A percentile compares a stretch with the other conserved stretches of the same genome.
phyloP scores from a whole-genome alignment of 1,284 basidiomycete species.

The Rhodotorula sp. region DNA sequence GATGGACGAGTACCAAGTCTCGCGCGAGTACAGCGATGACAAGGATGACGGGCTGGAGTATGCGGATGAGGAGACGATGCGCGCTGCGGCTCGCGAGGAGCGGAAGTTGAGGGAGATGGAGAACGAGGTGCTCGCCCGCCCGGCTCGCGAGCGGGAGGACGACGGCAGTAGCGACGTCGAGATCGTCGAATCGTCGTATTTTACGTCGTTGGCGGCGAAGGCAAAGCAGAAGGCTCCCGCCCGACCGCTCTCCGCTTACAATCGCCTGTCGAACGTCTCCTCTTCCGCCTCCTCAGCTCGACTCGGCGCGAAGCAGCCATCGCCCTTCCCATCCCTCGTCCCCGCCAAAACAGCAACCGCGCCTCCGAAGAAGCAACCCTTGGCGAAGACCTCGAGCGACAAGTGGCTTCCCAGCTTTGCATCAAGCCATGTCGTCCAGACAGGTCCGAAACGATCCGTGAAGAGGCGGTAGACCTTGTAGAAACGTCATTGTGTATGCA shows the following conservation, averaged over 20 bases:
- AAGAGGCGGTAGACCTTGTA: not conserved
- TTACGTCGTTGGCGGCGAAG: not conserved
- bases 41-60: constrained; percentile 3
- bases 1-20: constrained; percentile 2
- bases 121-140: not conserved
- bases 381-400: not conserved
- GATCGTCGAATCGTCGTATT: constrained; percentile 2
- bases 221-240: not conserved
- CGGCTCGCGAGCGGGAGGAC: not conserved
- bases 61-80: not conserved
- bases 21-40: not conserved
- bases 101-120: no score
- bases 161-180: constrained; percentile 12
- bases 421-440: not conserved
- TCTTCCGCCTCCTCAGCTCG: not conserved
- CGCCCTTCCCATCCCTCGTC: not conserved
- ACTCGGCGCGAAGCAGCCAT: not conserved
- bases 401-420: not conserved
- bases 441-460: not conserved
- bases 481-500: not conserved
- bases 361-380: not conserved
- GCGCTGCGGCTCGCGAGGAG: not conserved
- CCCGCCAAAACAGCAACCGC: not conserved
- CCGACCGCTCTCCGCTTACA: not conserved
- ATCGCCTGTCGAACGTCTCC: not conserved